Evolutionary conservation across 352 stramenopile species (phyloP).

Genomic region (Phytopythium vexans): DNA sequence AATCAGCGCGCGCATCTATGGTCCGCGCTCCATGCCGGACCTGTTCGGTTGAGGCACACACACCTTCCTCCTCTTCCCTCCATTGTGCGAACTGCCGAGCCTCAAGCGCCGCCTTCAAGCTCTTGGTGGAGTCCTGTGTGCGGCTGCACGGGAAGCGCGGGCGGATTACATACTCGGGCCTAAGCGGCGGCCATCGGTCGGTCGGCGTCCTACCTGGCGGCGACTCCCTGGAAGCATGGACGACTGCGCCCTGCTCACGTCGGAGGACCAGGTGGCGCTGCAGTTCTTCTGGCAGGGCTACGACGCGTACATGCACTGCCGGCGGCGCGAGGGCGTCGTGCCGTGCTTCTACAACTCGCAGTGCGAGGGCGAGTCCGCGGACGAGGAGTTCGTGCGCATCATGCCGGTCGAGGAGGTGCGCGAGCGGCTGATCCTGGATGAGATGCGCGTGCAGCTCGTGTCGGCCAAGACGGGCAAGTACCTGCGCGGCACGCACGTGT

Average conservation of each 20-base stretch:
- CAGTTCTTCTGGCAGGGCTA: conserved; percentile 74
- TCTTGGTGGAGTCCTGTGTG: no score
- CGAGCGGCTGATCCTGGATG: conserved; percentile 53
- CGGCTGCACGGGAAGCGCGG: no score
- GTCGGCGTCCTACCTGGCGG: no score
- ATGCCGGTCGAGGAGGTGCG: conserved; percentile 47
- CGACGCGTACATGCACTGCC: conserved; percentile 51
- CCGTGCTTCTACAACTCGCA: conserved; percentile 60
- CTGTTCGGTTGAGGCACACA: no score
- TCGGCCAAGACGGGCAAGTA: conserved; percentile 48
- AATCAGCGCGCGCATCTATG: no score
- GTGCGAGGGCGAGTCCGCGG: conserved; percentile 23
- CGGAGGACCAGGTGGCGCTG: conserved; percentile 46
- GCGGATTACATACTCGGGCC: no score
- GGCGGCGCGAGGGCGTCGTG: conserved; percentile 42
- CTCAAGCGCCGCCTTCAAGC: no score
- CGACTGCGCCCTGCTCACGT: conserved; percentile 16
- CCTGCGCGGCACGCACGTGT: conserved; percentile 53
- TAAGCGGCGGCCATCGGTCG: no score
- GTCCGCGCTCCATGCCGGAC: no score
- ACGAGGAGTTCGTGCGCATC: conserved; percentile 56
- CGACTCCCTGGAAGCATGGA: neutral
- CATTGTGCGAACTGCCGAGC: no score
- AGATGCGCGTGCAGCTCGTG: conserved; percentile 61
- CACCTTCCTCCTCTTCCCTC: no score